Percentiles rank a stretch among this genome's conserved stretches.
Evolutionary conservation across 2,329 filamentous ascomycete species (phyloP).

Genomic region (Ceratocystis albifundus): DNA sequence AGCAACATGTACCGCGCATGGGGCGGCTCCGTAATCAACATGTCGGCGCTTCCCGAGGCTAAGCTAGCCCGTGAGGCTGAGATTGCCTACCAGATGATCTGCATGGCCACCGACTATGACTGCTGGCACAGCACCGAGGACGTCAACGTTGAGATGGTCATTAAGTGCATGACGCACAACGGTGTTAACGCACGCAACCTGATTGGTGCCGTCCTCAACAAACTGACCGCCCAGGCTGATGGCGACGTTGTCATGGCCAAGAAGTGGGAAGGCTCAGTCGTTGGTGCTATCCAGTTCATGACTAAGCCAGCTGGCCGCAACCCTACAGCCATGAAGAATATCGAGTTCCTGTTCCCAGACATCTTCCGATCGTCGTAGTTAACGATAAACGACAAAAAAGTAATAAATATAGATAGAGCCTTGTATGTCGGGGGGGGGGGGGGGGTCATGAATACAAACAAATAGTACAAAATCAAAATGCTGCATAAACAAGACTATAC

Average conservation of each 20-base stretch:
- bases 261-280: conserved; percentile 65
- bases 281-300: conserved; percentile 68
- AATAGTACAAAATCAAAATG: conserved; percentile 3
- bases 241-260: conserved; percentile 63
- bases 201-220: conserved; percentile 76
- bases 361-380: conserved; percentile 34
- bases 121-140: conserved; percentile 81
- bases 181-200: conserved; percentile 74
- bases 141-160: conserved; percentile 93
- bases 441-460: not conserved
- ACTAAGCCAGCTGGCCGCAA: conserved; percentile 67
- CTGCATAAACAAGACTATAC: conserved; percentile 8
- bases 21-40: conserved; percentile 95
- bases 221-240: conserved; percentile 68
- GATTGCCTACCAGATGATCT: conserved; percentile 95
- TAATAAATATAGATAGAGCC: conserved; percentile 1
- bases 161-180: conserved; percentile 93
- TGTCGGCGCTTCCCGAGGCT: conserved; percentile 88
- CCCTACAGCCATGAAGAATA: conserved; percentile 62
- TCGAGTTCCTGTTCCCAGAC: conserved; percentile 79
- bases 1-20: conserved; percentile 88
- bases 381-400: not conserved
- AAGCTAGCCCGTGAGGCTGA: conserved; percentile 95
- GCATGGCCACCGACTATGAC: conserved; percentile 99
- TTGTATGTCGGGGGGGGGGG: not conserved